Conservation (phyloP, 805 yeast genomes). For the Saturnispora serradocipensis region DNA sequence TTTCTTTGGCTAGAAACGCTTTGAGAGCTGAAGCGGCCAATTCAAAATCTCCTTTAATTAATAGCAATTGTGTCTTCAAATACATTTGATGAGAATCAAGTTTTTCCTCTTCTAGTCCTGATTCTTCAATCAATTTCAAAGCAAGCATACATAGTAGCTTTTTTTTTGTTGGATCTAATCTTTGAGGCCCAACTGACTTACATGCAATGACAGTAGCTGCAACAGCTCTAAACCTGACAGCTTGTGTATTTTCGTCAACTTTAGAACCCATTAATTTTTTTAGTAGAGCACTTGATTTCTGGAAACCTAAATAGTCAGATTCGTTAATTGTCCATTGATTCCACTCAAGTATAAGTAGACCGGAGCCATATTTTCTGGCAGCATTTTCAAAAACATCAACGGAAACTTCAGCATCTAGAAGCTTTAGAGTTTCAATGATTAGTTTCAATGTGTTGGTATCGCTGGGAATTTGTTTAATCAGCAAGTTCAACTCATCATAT, state of each 20-base stretch:
- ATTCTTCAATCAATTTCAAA: conserved; percentile 39
- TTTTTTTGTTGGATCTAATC: conserved; percentile 35
- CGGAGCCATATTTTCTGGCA: conserved; percentile 46
- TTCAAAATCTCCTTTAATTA: conserved; percentile 26
- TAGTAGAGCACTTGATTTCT: conserved; percentile 41
- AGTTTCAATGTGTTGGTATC: conserved; percentile 46
- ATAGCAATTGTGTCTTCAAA: conserved; percentile 45
- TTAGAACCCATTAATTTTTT: conserved; percentile 22
- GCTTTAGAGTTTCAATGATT: conserved; percentile 36
- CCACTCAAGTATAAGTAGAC: conserved; percentile 45
- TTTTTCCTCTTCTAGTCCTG: conserved; percentile 33
- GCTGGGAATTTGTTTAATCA: conserved; percentile 35
- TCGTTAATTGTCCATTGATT: conserved; percentile 41
- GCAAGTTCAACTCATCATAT: conserved; percentile 23
- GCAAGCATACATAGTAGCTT: conserved; percentile 54
- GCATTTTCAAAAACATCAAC: conserved; percentile 51
- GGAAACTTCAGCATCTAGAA: conserved; percentile 26
- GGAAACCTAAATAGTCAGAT: conserved; percentile 42
- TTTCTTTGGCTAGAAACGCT: conserved; percentile 28
- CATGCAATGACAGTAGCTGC: conserved; percentile 39
- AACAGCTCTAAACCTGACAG: conserved; percentile 46
- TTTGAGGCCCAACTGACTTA: conserved; percentile 22
- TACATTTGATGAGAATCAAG: conserved; percentile 56
- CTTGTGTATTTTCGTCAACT: conserved; percentile 22
- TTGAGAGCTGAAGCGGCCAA: conserved; percentile 28